phyloP scores from a whole-genome alignment of 768 basidiomycete genomes.

The Imleria badia region DNA sequence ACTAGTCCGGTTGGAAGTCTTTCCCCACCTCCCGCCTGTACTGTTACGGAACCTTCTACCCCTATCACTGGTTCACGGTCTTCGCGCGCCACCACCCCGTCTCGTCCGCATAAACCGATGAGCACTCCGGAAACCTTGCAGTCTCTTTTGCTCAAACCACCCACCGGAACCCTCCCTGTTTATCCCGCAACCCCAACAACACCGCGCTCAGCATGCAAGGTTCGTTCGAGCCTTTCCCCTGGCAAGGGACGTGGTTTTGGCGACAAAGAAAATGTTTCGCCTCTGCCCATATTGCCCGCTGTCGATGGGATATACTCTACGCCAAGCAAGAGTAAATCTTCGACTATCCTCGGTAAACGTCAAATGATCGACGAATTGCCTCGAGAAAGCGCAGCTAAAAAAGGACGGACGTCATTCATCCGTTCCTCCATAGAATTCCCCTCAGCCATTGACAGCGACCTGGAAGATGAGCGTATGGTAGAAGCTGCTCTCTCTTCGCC shows the following conservation, averaged over 20 bases:
- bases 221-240: conserved; percentile 28
- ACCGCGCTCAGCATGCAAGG: conserved; percentile 28
- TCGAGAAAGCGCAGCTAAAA: conserved; percentile 26
- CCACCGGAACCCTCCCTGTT: conserved; percentile 28
- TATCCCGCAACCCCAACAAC: conserved; percentile 31
- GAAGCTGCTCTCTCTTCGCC: conserved; percentile 25
- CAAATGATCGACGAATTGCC: conserved; percentile 37
- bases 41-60: conserved; percentile 26
- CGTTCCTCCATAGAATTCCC: conserved; percentile 33
- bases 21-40: conserved; percentile 1
- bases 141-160: conserved; percentile 28
- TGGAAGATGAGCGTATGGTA: conserved; percentile 33
- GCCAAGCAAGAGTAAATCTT: conserved; percentile 27
- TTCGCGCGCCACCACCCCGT: conserved; percentile 31
- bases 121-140: conserved; percentile 33
- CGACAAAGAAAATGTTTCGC: conserved; percentile 65
- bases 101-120: conserved; percentile 37
- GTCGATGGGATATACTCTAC: conserved; percentile 45
- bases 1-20: conserved; percentile 1
- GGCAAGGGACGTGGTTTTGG: conserved; percentile 38
- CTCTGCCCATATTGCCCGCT: conserved; percentile 37
- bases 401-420: conserved; percentile 30
- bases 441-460: conserved; percentile 19
- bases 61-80: conserved; percentile 21
- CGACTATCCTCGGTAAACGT: conserved; percentile 45